Conservation (phyloP, 164 flowering plant genomes). For the Berberis thunbergii region DNA sequence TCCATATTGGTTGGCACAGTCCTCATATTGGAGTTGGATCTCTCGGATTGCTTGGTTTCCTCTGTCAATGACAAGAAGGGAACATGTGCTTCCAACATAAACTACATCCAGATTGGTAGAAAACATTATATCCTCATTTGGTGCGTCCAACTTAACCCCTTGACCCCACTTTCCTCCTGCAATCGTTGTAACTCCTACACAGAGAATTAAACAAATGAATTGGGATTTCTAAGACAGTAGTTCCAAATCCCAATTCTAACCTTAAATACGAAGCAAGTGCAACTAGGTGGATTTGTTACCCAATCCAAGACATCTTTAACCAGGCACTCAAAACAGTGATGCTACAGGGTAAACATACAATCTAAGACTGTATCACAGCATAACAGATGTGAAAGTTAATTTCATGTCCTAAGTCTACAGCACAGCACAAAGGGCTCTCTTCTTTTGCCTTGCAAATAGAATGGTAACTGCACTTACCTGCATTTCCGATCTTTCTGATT, state of each 20-base stretch:
- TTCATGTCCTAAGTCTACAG: too few species aligned
- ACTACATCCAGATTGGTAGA: slow-evolving; percentile 90
- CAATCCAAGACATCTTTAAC: too few species aligned
- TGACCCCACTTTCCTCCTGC: slow-evolving; percentile 86
- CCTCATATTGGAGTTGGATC: slow-evolving; percentile 90
- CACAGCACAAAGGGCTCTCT: too few species aligned
- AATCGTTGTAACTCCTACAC: slow-evolving; percentile 85
- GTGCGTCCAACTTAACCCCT: slow-evolving; percentile 81
- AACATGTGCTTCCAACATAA: slow-evolving; percentile 92
- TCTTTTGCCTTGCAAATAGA: background rate
- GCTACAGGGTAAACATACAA: too few species aligned
- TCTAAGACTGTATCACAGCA: too few species aligned
- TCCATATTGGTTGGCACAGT: slow-evolving; percentile 83
- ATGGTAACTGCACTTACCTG: slow-evolving; percentile 36
- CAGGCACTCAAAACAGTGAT: too few species aligned
- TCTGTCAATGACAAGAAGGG: slow-evolving; percentile 82
- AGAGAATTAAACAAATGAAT: background rate
- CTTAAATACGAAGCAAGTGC: background rate
- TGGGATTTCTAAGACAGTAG: background rate
- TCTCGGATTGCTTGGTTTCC: slow-evolving; percentile 87
- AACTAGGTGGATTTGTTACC: too few species aligned
- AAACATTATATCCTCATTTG: slow-evolving; percentile 90
- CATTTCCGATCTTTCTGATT: slow-evolving; percentile 85
- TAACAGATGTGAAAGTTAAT: too few species aligned
- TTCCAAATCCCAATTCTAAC: background rate